Evolutionary conservation across 805 yeast species (phyloP), one percentile per base, ranked within the genome.

Genomic region (Suhomyces pyralidae): DNA sequence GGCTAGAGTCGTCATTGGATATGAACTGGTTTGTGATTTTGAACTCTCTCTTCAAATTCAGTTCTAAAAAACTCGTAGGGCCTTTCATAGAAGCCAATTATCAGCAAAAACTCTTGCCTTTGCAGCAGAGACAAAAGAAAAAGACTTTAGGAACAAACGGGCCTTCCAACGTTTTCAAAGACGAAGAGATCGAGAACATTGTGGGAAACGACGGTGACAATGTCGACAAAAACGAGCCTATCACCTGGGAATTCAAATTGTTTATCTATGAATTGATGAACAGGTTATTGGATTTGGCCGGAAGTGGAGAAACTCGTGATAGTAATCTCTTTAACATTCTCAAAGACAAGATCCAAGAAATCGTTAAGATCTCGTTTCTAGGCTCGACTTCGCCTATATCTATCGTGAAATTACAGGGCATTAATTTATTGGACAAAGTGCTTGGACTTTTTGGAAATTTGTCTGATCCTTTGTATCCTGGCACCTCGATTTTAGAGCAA

Each of bases 301-400:
- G 42, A 12, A 38, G 24, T n/a, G 42, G 42, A 17, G 42, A 38
- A 38, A 79, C 79, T 53, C 64, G 63, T 17, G 79, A 79, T 53
- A 51, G 67, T 0, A 62, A 61, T 24, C 60, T 83, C n/a, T 67
- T 76, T 25, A 64, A 68, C 1, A 73, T 67, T 43, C 63, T 84
- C 32, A 69, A 79, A 8, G 63, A 75, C 0, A 76, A 71, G 45
- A 75, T 86, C 6, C 76, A 82, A 7, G 96, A 88, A 19, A 68
- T 93, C 40, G 85, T 92, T 25, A 85, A 87, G 55, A 74, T 90
- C 5, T 84, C 97, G 1, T 92, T 90, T 61, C 77, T 86, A 9
- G 90, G 96, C 0, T 83, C 96, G 0, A 88, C 96, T 0, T 81
- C 96, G 0, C 79, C 85, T 3, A 78, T 89, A 3, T 68, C 80